phyloP scores from a whole-genome alignment of 805 yeast species.

The Candida gorgasii region DNA sequence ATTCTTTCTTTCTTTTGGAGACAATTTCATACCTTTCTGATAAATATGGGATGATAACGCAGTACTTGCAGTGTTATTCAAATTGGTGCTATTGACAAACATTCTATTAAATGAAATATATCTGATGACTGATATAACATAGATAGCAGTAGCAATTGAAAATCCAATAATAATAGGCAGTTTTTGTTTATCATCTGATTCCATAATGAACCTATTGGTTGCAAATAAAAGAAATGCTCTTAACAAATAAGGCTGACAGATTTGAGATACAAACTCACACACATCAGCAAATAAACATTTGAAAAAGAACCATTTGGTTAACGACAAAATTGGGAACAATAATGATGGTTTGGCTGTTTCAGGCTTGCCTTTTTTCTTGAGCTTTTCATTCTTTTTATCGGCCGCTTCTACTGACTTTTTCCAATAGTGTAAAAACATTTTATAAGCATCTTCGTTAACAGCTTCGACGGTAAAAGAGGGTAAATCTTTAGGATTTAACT shows the following conservation, averaged over 20 bases:
- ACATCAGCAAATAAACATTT: slow-evolving; percentile 11
- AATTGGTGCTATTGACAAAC: slow-evolving; percentile 14
- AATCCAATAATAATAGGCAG: slow-evolving; percentile 30
- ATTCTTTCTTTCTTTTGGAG: slow-evolving; percentile 32
- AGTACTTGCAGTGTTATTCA: slow-evolving; percentile 20
- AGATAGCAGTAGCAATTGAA: slow-evolving; percentile 25
- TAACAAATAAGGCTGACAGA: slow-evolving; percentile 16
- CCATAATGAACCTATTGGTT: slow-evolving; percentile 9
- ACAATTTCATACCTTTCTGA: slow-evolving; percentile 28
- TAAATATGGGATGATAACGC: slow-evolving; percentile 27
- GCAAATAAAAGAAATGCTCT: slow-evolving; percentile 17
- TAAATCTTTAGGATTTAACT: slow-evolving; percentile 50
- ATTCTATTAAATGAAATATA: slow-evolving; percentile 25
- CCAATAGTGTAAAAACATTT: slow-evolving; percentile 26
- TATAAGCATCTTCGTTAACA: slow-evolving; percentile 19
- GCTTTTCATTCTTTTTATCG: slow-evolving; percentile 12
- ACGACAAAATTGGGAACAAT: slow-evolving; percentile 7
- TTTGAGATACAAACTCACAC: slow-evolving; percentile 15
- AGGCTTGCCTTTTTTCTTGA: slow-evolving; percentile 18
- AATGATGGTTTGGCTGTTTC: slow-evolving; percentile 13
- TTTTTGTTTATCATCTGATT: not conserved
- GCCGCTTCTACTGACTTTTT: slow-evolving; percentile 16
- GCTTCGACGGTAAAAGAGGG: slow-evolving; percentile 46
- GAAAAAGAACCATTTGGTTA: slow-evolving; percentile 6
- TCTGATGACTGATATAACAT: slow-evolving; percentile 24